Conservation (phyloP, 2,329 filamentous ascomycete genomes). For the Colletotrichum spaethianum region DNA sequence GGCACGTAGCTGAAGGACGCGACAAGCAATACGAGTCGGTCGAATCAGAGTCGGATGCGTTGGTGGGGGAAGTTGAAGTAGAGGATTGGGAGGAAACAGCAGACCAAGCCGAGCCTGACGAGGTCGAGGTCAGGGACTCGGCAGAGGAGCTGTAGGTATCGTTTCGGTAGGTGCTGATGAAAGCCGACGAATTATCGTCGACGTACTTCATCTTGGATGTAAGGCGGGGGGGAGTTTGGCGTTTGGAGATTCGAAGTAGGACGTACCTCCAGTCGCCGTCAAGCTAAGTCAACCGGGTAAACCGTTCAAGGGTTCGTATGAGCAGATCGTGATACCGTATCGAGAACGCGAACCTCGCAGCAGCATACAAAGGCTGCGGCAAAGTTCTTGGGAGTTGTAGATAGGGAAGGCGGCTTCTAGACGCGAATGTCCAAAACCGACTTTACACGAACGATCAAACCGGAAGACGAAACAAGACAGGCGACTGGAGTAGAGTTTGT, state of each 20-base stretch:
- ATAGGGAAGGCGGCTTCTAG: constrained; percentile 61
- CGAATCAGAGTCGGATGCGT: constrained; percentile 69
- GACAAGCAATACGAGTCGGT: constrained; percentile 60
- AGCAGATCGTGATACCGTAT: constrained; percentile 53
- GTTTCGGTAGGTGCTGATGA: constrained; percentile 64
- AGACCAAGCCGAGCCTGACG: constrained; percentile 84
- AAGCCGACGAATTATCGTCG: constrained; percentile 67
- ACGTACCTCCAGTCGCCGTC: constrained; percentile 53
- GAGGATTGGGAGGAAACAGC: constrained; percentile 79
- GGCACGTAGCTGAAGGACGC: constrained; percentile 50
- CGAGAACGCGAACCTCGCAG: constrained; percentile 56
- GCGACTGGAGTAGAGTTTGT: constrained; percentile 70
- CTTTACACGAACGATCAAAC: constrained; percentile 70
- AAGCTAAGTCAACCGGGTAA: constrained; percentile 50
- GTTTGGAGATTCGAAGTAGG: constrained; percentile 40
- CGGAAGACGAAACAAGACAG: constrained; percentile 73
- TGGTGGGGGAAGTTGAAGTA: constrained; percentile 76
- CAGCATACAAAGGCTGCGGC: constrained; percentile 53
- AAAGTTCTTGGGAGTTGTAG: constrained; percentile 57
- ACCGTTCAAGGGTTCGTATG: constrained; percentile 45
- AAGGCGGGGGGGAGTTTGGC: constrained; percentile 18
- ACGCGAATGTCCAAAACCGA: constrained; percentile 58
- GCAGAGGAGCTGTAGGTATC: constrained; percentile 78
- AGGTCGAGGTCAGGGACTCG: constrained; percentile 82
- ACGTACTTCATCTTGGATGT: constrained; percentile 71